phyloP scores from a whole-genome alignment of 352 stramenopile genomes.

The Pythium folliculosum region DNA sequence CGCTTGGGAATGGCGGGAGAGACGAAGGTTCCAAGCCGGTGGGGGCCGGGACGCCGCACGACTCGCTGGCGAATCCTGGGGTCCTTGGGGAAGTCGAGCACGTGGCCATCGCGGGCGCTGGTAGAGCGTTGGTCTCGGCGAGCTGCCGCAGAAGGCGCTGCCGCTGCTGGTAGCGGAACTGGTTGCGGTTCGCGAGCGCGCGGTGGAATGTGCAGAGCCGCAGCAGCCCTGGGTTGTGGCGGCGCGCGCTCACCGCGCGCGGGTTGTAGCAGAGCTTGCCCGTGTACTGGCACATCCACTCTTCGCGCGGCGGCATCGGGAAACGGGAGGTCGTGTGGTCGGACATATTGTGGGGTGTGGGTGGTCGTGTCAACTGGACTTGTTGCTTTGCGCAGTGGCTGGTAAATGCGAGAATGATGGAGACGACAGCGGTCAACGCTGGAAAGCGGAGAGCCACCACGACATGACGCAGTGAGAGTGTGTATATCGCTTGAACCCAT shows the following conservation, averaged over 20 bases:
- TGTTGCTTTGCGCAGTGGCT: background rate
- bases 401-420: background rate
- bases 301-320: slow-evolving; percentile 28
- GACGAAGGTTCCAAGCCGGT: background rate
- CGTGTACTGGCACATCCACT: slow-evolving; percentile 29
- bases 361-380: background rate
- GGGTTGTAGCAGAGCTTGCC: background rate
- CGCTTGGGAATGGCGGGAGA: background rate
- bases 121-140: no score
- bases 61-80: background rate
- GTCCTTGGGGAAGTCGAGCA: background rate
- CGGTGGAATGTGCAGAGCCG: background rate
- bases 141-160: background rate
- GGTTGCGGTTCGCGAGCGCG: background rate
- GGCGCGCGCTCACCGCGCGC: background rate
- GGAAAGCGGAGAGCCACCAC: background rate
- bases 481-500: background rate
- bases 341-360: slow-evolving; percentile 1
- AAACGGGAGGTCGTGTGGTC: slow-evolving; percentile 25
- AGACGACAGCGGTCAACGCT: background rate
- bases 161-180: background rate
- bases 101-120: background rate
- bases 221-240: background rate
- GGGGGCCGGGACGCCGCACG: no score
- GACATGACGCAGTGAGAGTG: no score